phyloP scores from a whole-genome alignment of 345 rosid species.

The Eucalyptus cloeziana region DNA sequence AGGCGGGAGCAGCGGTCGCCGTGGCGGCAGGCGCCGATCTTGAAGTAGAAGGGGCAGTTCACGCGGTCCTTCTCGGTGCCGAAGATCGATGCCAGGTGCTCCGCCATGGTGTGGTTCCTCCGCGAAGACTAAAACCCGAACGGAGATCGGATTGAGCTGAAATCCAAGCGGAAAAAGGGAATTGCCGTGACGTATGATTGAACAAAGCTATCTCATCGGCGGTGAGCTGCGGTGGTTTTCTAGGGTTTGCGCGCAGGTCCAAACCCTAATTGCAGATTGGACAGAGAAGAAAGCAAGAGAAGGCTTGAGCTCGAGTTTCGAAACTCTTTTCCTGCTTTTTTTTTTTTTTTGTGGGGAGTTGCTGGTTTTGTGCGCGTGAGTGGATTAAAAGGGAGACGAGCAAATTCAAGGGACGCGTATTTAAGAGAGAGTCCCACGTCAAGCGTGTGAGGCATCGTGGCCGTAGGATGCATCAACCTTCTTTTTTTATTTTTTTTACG shows the following conservation, averaged over 20 bases:
- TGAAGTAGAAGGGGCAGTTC: slow-evolving; percentile 81
- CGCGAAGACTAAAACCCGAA: not conserved
- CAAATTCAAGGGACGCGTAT: not conserved
- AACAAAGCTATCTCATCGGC: not conserved
- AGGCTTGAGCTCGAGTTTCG: not conserved
- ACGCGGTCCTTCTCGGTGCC: slow-evolving; percentile 88
- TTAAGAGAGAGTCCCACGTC: not conserved
- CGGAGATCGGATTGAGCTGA: not conserved
- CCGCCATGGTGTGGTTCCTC: slow-evolving; percentile 49
- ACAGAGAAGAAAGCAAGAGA: not conserved
- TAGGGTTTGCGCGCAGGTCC: not conserved
- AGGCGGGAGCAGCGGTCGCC: slow-evolving; percentile 93
- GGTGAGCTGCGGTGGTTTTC: not conserved
- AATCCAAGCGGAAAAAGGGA: not conserved
- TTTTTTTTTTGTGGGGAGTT: not conserved
- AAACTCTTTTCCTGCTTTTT: not conserved
- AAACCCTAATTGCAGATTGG: not conserved
- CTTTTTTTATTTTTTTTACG: not conserved
- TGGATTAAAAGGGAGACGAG: not conserved
- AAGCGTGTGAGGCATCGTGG: not conserved
- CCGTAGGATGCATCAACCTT: not conserved
- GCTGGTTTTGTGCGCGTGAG: not conserved
- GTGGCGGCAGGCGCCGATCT: slow-evolving; percentile 88
- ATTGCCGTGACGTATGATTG: not conserved
- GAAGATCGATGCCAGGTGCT: slow-evolving; percentile 87